Evolutionary conservation across 2,329 filamentous ascomycete genomes (phyloP).

Genomic region (Diaporthe amygdali): DNA sequence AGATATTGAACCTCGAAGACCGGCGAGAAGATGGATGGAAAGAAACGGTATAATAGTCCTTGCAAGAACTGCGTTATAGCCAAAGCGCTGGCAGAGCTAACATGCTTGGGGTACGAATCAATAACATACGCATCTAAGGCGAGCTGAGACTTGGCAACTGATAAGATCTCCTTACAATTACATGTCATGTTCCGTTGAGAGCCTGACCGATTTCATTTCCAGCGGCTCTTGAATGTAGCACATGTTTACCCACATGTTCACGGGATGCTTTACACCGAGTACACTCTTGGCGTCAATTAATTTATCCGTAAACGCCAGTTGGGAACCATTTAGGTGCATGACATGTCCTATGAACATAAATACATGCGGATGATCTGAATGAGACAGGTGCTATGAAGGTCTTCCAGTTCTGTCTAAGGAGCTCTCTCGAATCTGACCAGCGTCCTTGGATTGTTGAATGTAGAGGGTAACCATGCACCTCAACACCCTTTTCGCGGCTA

Average conservation of each 20-base stretch:
- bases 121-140: neutral
- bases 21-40: too few relatives aligned
- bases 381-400: neutral
- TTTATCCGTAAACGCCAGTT: slow-evolving; percentile 8
- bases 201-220: too few relatives aligned
- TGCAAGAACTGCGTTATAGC: too few relatives aligned
- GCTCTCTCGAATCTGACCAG: neutral
- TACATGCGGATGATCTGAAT: too few relatives aligned
- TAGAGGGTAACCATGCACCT: neutral
- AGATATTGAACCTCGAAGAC: too few relatives aligned
- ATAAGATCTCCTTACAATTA: neutral
- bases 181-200: neutral
- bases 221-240: neutral
- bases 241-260: neutral
- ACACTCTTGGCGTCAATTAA: neutral
- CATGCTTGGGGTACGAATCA: neutral
- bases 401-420: neutral
- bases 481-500: neutral
- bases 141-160: neutral
- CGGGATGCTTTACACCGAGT: slow-evolving; percentile 9
- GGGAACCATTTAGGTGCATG: neutral
- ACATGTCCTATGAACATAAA: neutral
- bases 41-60: too few relatives aligned
- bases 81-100: too few relatives aligned
- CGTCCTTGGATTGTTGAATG: neutral